phyloP scores from a whole-genome alignment of 2,329 filamentous ascomycete genomes.

The Hymenoscyphus repandus region DNA sequence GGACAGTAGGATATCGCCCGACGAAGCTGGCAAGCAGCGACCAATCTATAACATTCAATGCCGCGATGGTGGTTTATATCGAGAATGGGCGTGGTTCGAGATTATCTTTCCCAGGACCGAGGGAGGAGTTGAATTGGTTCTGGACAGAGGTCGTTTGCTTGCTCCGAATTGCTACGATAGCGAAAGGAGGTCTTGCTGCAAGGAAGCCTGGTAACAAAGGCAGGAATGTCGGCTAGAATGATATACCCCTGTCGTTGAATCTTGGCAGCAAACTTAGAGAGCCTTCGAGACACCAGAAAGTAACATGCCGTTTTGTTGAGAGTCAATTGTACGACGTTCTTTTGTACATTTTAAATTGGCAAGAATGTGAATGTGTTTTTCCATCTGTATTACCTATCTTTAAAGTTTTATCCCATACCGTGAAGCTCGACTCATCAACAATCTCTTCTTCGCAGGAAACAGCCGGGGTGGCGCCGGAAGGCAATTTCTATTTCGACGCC shows the following conservation, averaged over 20 bases:
- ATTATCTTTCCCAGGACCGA: background rate
- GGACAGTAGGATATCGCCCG: constrained; percentile 10
- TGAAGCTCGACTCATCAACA: background rate
- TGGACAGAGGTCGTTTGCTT: constrained; percentile 14
- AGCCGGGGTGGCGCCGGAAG: background rate
- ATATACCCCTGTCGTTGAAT: background rate
- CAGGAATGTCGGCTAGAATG: background rate
- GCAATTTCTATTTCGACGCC: background rate
- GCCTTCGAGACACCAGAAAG: too few relatives aligned
- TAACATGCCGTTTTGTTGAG: background rate
- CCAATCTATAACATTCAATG: constrained; percentile 22
- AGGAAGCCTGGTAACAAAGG: constrained; percentile 8
- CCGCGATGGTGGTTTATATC: background rate
- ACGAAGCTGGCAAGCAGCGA: constrained; percentile 17
- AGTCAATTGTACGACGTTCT: background rate
- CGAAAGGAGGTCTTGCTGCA: constrained; percentile 5
- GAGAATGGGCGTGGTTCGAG: background rate
- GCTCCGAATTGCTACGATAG: background rate
- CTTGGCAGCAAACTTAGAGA: constrained; percentile 4
- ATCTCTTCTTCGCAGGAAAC: background rate
- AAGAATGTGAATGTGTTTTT: background rate
- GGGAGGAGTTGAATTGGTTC: constrained; percentile 11
- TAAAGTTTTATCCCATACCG: background rate
- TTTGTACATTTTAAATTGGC: background rate
- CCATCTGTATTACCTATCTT: too few relatives aligned